Base-by-base conservation (phyloP, 2,329 filamentous ascomycete genomes). In the Penicillium palitans region DNA sequence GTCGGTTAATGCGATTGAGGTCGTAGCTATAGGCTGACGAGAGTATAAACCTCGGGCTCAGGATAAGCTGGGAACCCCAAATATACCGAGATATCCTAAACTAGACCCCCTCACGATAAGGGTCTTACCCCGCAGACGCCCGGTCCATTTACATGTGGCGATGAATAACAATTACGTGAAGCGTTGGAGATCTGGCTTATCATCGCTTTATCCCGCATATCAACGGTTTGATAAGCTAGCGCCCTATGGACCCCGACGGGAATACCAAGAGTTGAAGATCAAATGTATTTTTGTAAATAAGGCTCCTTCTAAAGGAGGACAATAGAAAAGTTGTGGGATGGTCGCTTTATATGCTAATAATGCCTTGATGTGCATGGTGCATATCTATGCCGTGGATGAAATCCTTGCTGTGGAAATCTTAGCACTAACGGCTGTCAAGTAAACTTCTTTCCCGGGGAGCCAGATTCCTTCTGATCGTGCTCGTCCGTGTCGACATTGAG, bases 401-500 rank as follows among this genome's bases (percentile, higher is more conserved):
- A 41, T 6, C 10, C 1, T 45, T 21, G 17, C 15, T 1, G 24
- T 19, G 39, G 21, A 15, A 27, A 5, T 39, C 13, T 21, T 1
- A 15, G 2, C 9, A 6, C 15, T 9, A n/a, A 13, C 5, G 4
- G 12, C 33, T 8, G 29, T 61, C 52, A 71, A 42, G 74, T 70
- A 53, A 79, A 80, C 59, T 76, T 76, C 60, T 76, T 76, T 17
- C 72, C 70, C 24, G 74, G 70, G 4, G 70, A 55, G n/a, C 67
- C 66, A 27, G 66, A 17, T 5, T 60, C 53, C 15, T 65, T 61
- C 13, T 61, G 57, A 25, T 60, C 68, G 21, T 66, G 66, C n/a
- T 73, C 65, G 17, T 72, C 66, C 60, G 72, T 71, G 21, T 70
- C 73, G 10, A 80, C 70, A 62, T 87, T 86, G 62, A 83, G 74